Conservation (phyloP, 805 yeast genomes). For the Diddensiella caesifluorescens region DNA sequence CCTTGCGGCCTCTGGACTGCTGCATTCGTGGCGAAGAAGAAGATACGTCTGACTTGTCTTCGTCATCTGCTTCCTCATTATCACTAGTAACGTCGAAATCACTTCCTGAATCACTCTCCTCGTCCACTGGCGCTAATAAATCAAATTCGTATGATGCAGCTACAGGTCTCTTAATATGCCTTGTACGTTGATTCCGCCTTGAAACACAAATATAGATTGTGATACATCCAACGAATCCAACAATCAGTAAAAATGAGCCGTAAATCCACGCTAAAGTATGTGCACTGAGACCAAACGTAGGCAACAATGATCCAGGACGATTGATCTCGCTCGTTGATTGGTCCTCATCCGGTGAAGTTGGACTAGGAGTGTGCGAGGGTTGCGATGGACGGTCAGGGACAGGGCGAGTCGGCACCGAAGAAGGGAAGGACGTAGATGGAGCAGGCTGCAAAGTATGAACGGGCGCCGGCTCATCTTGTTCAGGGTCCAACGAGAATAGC, state of each 20-base stretch:
- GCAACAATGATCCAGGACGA: conserved; percentile 22
- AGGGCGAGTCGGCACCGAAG: conserved; percentile 16
- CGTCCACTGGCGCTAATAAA: conserved; percentile 21
- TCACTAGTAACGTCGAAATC: conserved; percentile 8
- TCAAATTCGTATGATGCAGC: conserved; percentile 23
- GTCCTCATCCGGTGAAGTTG: conserved; percentile 9
- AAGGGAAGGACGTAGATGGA: conserved; percentile 12
- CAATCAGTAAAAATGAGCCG: conserved; percentile 41
- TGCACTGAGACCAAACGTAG: conserved; percentile 29
- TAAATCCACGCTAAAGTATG: conserved; percentile 30
- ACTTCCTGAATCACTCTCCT: conserved; percentile 16
- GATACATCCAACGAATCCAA: conserved; percentile 35
- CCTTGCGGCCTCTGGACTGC: conserved; percentile 11
- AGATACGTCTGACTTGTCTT: conserved; percentile 10
- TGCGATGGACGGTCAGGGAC: conserved; percentile 15
- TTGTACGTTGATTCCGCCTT: conserved; percentile 31
- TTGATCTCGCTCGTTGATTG: conserved; percentile 8
- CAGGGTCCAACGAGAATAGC: conserved; percentile 42
- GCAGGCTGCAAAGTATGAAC: conserved; percentile 27
- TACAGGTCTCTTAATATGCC: conserved; percentile 11
- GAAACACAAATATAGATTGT: conserved; percentile 38
- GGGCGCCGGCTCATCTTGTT: conserved; percentile 39
- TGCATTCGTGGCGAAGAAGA: conserved; percentile 1
- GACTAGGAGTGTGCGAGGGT: background rate
- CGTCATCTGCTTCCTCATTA: conserved; percentile 7